Base-by-base conservation (phyloP, 2,329 filamentous ascomycete species). In the Sporothrix brunneoviolacea region DNA sequence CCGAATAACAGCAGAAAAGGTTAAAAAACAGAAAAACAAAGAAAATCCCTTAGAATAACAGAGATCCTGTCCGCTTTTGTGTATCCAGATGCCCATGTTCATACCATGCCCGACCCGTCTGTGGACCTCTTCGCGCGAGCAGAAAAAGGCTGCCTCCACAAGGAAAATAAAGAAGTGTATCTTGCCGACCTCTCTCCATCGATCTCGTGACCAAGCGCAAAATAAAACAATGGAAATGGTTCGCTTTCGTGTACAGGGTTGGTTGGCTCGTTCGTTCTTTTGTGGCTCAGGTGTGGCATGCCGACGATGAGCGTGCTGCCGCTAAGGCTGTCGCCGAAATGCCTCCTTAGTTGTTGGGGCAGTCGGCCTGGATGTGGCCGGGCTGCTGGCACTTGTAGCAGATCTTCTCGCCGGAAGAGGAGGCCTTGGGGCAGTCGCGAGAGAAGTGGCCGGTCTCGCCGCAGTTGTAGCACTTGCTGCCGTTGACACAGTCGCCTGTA, bases 401-500 rank as follows among this genome's bases (percentile, higher is more conserved):
- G 68, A 95, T 90, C 70, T 94, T 91, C 80, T 97, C 91, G 65
- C 84, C 81, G 60, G 82, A 80, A 61, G 83, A 81, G 54, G 88
- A 87, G 74, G 95, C 91, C 68, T 91, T 91, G 62, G 91, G 86
- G 80, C 93, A 98, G 72, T 98, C 93, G 59, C 91, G 87, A 59
- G 88, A 94, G 69, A 96, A 83, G 73, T 97, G 91, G 56, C 93
- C 91, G 61, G 91, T 86, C 76, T 96, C 90, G 65, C 81, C 81
- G 61, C 93, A 97, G 83, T 96, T 96, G 84, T 97, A 98, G 85
- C 93, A 98, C 80, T 97, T 97, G 79, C 94, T 91, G 64, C 93
- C 93, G 71, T 97, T 94, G 63, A 91, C 94, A 74, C 93, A 98
- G 74, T 97, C 93, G 61, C 80, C 79, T 82, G 51, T 38, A 47